A percentile compares a stretch with the other conserved stretches of the same genome.
Conservation (phyloP, 2,329 filamentous ascomycete genomes). For the Talaromyces sp. region DNA sequence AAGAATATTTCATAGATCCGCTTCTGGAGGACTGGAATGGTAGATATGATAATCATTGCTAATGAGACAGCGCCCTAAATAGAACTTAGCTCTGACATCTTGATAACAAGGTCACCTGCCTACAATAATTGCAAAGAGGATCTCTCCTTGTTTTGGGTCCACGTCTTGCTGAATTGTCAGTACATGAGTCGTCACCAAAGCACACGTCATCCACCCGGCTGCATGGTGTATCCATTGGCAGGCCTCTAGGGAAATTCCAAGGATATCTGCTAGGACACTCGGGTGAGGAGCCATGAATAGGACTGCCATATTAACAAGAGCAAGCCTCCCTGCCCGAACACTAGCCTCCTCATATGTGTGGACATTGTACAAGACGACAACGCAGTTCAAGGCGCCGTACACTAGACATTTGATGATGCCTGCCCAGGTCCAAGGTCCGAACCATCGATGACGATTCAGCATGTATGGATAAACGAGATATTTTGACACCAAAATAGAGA, state of each 20-base stretch:
- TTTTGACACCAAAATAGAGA: too few species aligned
- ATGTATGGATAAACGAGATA: too few species aligned
- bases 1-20: conserved; percentile 28
- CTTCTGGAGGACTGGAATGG: conserved; percentile 22
- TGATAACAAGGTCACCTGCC: neutral
- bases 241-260: neutral
- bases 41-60: conserved; percentile 22
- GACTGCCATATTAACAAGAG: too few species aligned
- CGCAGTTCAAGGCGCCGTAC: too few species aligned
- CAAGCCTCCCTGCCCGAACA: too few species aligned
- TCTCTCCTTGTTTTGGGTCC: neutral
- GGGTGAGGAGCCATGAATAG: too few species aligned
- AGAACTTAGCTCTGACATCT: conserved; percentile 14
- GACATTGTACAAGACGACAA: too few species aligned
- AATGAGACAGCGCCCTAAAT: conserved; percentile 20
- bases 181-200: conserved; percentile 21
- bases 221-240: conserved; percentile 23
- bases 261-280: too few species aligned
- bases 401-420: too few species aligned
- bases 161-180: neutral
- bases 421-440: too few species aligned
- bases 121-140: conserved; percentile 13
- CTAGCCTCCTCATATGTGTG: too few species aligned
- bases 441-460: too few species aligned
- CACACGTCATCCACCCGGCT: conserved; percentile 22